These are phyloP conservation scores for Aspergillus caelatus DNA, from an alignment of 2,329 filamentous ascomycete species.

Conservation along the genomic window DNA sequence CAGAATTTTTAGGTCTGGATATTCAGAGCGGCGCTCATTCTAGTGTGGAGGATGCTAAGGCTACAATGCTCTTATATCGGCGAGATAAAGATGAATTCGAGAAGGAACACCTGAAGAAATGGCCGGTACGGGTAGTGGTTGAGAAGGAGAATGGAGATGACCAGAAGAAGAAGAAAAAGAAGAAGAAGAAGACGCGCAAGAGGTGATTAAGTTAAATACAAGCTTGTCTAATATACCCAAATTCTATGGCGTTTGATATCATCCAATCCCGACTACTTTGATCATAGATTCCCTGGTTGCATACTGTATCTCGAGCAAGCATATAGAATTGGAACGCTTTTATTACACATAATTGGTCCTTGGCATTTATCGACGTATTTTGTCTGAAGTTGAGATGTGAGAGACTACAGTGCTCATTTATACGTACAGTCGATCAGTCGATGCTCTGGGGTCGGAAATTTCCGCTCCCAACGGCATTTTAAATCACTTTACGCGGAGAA, in stretches of 20 bases:
- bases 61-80: slow-evolving; percentile 86
- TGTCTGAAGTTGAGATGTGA: neutral
- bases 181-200: slow-evolving; percentile 50
- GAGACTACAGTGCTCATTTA: neutral
- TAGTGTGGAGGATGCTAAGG: slow-evolving; percentile 76
- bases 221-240: slow-evolving; percentile 23
- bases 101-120: slow-evolving; percentile 72
- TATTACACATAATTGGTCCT: neutral
- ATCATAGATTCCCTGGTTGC: neutral
- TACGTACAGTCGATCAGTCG: neutral
- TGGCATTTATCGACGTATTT: neutral
- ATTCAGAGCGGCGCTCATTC: slow-evolving; percentile 65
- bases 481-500: slow-evolving; percentile 32
- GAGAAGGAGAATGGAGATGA: slow-evolving; percentile 36
- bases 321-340: neutral
- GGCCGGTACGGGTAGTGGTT: slow-evolving; percentile 47
- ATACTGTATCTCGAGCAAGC: neutral
- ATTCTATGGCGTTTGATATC: slow-evolving; percentile 10
- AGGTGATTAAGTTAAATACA: slow-evolving; percentile 32
- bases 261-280: neutral
- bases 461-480: neutral
- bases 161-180: slow-evolving; percentile 49
- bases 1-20: slow-evolving; percentile 59
- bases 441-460: neutral
- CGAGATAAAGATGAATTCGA: slow-evolving; percentile 85